Evolutionary conservation across 805 yeast genomes (phyloP).

Genomic region (Hanseniaspora lachancei): DNA sequence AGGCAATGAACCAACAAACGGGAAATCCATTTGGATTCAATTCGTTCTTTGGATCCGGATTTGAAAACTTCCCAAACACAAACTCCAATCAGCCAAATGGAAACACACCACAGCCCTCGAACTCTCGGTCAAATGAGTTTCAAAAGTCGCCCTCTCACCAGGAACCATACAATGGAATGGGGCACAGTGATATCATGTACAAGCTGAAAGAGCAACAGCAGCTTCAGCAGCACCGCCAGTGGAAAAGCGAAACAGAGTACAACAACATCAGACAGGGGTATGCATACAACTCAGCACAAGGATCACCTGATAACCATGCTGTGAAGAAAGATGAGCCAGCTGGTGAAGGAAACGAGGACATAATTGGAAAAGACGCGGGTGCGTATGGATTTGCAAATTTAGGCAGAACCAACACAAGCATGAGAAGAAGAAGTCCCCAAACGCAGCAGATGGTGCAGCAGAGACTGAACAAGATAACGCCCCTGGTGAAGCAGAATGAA

Average conservation of each 20-base stretch:
- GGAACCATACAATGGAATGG: constrained; percentile 1
- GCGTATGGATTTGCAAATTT: constrained; percentile 19
- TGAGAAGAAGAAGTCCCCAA: constrained; percentile 21
- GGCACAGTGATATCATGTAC: constrained; percentile 17
- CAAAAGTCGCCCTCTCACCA: neutral
- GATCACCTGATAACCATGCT: neutral
- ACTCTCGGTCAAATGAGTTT: neutral
- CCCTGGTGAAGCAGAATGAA: neutral
- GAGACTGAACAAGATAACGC: constrained; percentile 3
- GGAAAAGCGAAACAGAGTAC: constrained; percentile 19
- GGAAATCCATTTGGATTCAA: neutral
- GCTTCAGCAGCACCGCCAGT: constrained; percentile 20
- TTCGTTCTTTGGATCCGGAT: neutral
- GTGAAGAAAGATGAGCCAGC: neutral
- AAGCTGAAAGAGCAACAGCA: constrained; percentile 23
- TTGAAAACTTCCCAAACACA: neutral
- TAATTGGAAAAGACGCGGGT: constrained; percentile 16
- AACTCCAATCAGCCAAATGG: neutral
- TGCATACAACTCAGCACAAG: neutral
- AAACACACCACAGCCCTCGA: neutral
- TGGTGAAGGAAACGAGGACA: neutral
- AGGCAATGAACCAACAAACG: constrained; percentile 22
- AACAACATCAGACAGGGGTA: constrained; percentile 4
- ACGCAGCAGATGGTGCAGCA: constrained; percentile 15
- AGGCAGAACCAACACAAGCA: constrained; percentile 12